A percentile compares a stretch with the other conserved stretches of the same genome.
These are phyloP conservation scores for Arabidopsis suecica DNA, from an alignment of 345 rosid species.

Conservation along the genomic window DNA sequence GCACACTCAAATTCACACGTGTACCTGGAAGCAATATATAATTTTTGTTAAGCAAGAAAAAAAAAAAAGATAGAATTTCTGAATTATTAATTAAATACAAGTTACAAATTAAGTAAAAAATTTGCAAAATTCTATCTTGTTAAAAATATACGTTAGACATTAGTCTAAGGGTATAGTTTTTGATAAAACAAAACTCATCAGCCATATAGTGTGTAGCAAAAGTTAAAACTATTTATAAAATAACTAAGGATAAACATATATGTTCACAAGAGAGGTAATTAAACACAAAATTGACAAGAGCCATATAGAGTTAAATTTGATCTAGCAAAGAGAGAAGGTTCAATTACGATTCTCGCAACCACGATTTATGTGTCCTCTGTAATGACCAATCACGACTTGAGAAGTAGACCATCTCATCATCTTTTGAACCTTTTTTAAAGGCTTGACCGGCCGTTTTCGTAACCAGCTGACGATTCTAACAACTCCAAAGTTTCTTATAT, in stretches of 20 bases:
- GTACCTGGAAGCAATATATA: neutral
- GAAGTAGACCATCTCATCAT: neutral
- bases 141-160: neutral
- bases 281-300: neutral
- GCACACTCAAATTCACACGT: neutral
- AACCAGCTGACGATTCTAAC: neutral
- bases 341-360: neutral
- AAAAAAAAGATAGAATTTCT: neutral
- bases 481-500: neutral
- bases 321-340: neutral
- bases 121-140: neutral
- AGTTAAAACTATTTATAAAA: neutral
- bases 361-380: neutral
- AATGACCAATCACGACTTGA: neutral
- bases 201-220: neutral
- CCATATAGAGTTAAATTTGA: neutral
- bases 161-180: neutral
- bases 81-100: neutral
- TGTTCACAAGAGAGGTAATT: neutral
- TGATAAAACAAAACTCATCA: neutral
- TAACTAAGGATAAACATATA: too few relatives aligned
- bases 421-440: neutral
- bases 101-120: too few relatives aligned
- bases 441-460: neutral
- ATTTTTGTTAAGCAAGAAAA: neutral